phyloP scores from a whole-genome alignment of 2,329 filamentous ascomycete species.

The Apiospora malaysiana region DNA sequence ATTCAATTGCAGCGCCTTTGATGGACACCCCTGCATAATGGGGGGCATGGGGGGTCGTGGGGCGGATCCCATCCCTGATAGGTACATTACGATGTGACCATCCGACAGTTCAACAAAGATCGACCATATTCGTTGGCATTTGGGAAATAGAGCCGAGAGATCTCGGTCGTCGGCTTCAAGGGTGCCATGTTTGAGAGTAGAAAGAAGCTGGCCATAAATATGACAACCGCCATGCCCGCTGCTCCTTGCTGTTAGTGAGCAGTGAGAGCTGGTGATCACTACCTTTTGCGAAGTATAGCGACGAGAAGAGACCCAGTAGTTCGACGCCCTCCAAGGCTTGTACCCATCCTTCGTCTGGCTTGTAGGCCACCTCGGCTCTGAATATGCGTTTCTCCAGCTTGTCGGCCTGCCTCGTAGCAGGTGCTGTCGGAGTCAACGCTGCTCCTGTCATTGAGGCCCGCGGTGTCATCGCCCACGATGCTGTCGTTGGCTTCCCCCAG shows the following conservation, averaged over 20 bases:
- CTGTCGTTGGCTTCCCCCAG: conserved; percentile 58
- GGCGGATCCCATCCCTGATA: not conserved
- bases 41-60: not conserved
- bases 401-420: conserved; percentile 23
- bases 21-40: not conserved
- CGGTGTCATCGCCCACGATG: conserved; percentile 37
- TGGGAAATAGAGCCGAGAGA: not conserved
- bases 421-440: conserved; percentile 26
- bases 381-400: conserved; percentile 28
- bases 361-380: not conserved
- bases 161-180: not conserved
- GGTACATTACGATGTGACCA: conserved; percentile 11
- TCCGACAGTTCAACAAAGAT: not conserved
- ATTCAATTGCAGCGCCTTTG: not conserved
- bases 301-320: not conserved
- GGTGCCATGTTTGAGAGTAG: not conserved
- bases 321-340: not conserved
- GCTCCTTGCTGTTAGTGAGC: not conserved
- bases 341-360: not conserved
- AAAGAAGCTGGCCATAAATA: not conserved
- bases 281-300: not conserved
- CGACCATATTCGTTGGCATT: not conserved
- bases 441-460: conserved; percentile 30
- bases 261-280: not conserved
- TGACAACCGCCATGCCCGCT: not conserved